Evolutionary conservation across 2,329 filamentous ascomycete genomes (phyloP), one percentile per base, ranked within the genome.

Genomic region (Ceratocystis albifundus): DNA sequence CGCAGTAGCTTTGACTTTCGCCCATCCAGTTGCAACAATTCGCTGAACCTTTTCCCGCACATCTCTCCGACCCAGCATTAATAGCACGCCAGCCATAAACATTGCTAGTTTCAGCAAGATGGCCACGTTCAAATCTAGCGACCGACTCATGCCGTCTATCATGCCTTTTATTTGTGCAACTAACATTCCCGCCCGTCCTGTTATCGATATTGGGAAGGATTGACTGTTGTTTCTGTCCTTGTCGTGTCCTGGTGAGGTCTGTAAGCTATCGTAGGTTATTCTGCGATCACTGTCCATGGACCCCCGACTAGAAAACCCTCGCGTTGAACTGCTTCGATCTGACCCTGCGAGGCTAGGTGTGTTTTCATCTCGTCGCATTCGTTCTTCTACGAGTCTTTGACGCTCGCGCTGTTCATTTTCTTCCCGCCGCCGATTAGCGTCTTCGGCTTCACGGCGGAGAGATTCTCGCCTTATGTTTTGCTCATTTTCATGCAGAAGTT

Each of bases 1-100:
- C 3, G 93, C 87, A 0, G 94, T 97, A 59, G 85, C 82, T 74
- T 84, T 85, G 50, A 96, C 78, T 77, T 96, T 96, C 65, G 84
- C 82, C 90, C 90, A 96, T 8, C 85, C 85, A 32, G 82, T 79
- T 48, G 82, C 83, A 55, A 95, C 73, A 46, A 91, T 78, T 66
- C 86, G 81, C 73, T 85, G 82, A 45, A 96, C 75, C 70, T 88
- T 83, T 70, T 95, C 86, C 50, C 92, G 83, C 15, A 96, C 78
- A 72, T 88, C 87, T 71, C 84, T 82, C 71, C 89, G 82, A 67
- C 89, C 88, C 68, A 96, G 79, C 69, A 94, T 84, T 69, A 93
- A 76, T 36, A 95, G 73, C 68, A 99, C 80, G 1, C 89, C 89
- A 46, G 92, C 76, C 28, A 96, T 74, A 73, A 97, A 96, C 17